Percentiles rank a stretch among this genome's conserved stretches.
phyloP scores from a whole-genome alignment of 306 rosid species.

The Quercus parvula region DNA sequence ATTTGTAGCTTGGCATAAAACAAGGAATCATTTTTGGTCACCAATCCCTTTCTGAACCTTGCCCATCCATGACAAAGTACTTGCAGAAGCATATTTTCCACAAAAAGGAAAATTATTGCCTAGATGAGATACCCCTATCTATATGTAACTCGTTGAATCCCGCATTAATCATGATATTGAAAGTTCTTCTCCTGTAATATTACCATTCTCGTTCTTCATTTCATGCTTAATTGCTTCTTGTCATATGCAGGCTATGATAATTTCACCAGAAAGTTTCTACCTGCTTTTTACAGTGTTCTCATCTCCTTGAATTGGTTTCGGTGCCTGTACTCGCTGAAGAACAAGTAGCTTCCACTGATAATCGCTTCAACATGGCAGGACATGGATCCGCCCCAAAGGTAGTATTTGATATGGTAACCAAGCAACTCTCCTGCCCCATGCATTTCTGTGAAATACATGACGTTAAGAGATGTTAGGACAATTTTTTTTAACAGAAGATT shows the following conservation, averaged over 20 bases:
- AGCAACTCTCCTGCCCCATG: constrained; percentile 34
- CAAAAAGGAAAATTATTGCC: background rate
- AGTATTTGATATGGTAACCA: constrained; percentile 19
- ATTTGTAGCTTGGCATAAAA: background rate
- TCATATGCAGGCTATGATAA: background rate
- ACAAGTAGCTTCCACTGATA: constrained; percentile 38
- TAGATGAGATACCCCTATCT: background rate
- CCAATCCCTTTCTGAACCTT: background rate
- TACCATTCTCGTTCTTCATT: constrained; percentile 7
- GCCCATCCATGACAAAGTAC: background rate
- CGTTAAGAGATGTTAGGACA: background rate
- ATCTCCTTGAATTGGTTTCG: constrained; percentile 19
- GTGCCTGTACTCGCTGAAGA: constrained; percentile 20
- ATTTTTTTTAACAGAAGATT: background rate
- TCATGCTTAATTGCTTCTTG: background rate
- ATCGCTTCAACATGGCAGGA: constrained; percentile 31
- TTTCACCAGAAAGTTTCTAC: background rate
- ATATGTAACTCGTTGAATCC: background rate
- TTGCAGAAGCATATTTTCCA: too few species aligned
- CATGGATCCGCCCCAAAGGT: constrained; percentile 42
- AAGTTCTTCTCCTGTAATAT: background rate
- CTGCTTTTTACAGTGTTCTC: constrained; percentile 18
- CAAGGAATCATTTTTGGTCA: background rate
- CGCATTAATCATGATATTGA: constrained; percentile 3
- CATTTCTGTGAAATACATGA: constrained; percentile 29